Conservation (phyloP, 1,139 yeast species). For the Magnusiomyces fungicola region DNA sequence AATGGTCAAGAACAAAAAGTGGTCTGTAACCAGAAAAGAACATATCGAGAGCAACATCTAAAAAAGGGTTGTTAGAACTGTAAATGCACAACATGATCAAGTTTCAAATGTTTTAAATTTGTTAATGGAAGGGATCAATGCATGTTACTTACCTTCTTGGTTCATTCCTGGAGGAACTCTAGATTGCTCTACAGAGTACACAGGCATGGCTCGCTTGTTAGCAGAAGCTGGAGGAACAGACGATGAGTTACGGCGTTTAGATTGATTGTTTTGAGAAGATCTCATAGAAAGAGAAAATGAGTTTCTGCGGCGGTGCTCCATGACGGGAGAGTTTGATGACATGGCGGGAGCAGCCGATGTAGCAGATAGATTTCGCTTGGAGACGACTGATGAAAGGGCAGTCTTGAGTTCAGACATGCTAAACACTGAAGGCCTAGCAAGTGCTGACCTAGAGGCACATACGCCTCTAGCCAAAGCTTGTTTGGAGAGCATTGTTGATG, state of each 20-base stretch:
- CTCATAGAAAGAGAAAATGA: constrained; percentile 10
- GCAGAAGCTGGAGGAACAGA: constrained; percentile 15
- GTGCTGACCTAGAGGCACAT: not conserved
- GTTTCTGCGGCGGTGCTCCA: constrained; percentile 11
- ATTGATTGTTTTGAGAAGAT: constrained; percentile 5
- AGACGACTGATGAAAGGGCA: not conserved
- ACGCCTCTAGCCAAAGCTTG: constrained; percentile 2
- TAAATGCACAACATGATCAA: too few relatives aligned
- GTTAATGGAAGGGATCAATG: not conserved
- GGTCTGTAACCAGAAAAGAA: constrained; percentile 30
- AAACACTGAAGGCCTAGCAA: not conserved
- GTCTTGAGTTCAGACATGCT: not conserved
- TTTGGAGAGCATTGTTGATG: not conserved
- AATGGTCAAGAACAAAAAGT: constrained; percentile 20
- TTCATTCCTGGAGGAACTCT: constrained; percentile 1
- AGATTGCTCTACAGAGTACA: not conserved
- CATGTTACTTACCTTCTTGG: constrained; percentile 6
- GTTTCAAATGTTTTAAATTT: too few relatives aligned
- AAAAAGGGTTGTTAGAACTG: too few relatives aligned
- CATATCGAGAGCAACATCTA: constrained; percentile 22
- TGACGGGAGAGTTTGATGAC: not conserved
- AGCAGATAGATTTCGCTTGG: not conserved
- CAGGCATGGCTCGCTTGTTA: not conserved
- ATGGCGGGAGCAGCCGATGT: constrained; percentile 4
- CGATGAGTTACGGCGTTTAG: constrained; percentile 13